phyloP scores from a whole-genome alignment of 1,139 yeast genomes.

The Arxiozyma heterogenica region DNA sequence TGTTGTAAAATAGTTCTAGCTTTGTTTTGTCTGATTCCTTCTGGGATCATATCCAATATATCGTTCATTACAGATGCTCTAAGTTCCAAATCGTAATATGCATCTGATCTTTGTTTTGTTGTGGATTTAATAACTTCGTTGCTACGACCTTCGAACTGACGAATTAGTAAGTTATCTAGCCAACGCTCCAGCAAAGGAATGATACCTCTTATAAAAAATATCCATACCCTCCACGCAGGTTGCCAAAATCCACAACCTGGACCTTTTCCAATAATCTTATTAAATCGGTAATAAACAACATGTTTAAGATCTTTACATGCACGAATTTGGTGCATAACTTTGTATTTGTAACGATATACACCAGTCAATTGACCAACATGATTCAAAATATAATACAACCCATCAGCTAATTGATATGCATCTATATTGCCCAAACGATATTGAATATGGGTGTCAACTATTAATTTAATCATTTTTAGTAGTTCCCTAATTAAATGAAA shows the following conservation, averaged over 20 bases:
- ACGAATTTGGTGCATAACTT: constrained; percentile 96
- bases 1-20: constrained; percentile 86
- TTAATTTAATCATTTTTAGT: constrained; percentile 64
- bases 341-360: constrained; percentile 90
- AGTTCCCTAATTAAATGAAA: constrained; percentile 90
- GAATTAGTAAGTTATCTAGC: constrained; percentile 81
- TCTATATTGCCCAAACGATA: constrained; percentile 84
- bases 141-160: constrained; percentile 95
- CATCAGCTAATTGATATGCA: constrained; percentile 92
- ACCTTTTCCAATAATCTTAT: constrained; percentile 79
- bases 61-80: constrained; percentile 95
- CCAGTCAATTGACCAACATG: constrained; percentile 96
- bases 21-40: constrained; percentile 80
- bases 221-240: constrained; percentile 98
- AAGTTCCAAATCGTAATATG: constrained; percentile 86
- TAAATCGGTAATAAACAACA: constrained; percentile 75
- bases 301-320: constrained; percentile 95
- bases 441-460: constrained; percentile 93
- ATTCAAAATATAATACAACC: constrained; percentile 77
- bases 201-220: constrained; percentile 84
- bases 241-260: constrained; percentile 99
- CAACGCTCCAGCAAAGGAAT: constrained; percentile 89
- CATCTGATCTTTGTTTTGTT: constrained; percentile 91
- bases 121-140: constrained; percentile 90
- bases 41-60: constrained; percentile 94